These are phyloP conservation scores for Amaranthus cruentus DNA, from an alignment of 148 eudicot species.

Conservation along the genomic window DNA sequence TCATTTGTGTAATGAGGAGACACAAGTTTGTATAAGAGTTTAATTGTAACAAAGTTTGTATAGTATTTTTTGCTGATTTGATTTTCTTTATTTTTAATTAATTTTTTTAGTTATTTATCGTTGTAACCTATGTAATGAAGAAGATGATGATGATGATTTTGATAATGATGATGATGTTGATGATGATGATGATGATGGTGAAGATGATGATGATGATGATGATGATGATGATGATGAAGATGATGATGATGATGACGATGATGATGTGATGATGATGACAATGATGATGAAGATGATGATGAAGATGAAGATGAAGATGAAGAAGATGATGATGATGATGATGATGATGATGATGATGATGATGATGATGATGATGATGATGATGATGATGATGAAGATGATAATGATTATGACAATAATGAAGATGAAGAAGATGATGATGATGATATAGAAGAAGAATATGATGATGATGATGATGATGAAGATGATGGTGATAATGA, in stretches of 20 bases:
- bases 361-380: background rate
- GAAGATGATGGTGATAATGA: background rate
- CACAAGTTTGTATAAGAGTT: too few relatives aligned
- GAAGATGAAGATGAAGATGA: background rate
- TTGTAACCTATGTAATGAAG: too few relatives aligned
- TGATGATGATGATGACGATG: background rate
- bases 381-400: background rate
- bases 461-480: background rate
- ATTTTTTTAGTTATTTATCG: too few relatives aligned
- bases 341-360: background rate
- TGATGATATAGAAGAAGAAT: background rate
- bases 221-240: background rate
- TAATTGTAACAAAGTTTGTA: too few relatives aligned
- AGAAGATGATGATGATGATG: background rate
- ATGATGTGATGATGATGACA: too few relatives aligned
- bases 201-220: conserved; percentile 4
- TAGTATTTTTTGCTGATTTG: too few relatives aligned
- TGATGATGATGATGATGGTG: background rate
- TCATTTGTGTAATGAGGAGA: too few relatives aligned
- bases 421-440: background rate
- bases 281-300: background rate
- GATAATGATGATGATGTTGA: background rate
- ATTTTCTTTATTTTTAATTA: too few relatives aligned
- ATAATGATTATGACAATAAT: background rate
- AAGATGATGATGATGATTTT: too few relatives aligned